Percentiles rank a stretch among this genome's conserved stretches.
Conservation (phyloP, 2,329 filamentous ascomycete species). For the Colletotrichum gloeosporioides region DNA sequence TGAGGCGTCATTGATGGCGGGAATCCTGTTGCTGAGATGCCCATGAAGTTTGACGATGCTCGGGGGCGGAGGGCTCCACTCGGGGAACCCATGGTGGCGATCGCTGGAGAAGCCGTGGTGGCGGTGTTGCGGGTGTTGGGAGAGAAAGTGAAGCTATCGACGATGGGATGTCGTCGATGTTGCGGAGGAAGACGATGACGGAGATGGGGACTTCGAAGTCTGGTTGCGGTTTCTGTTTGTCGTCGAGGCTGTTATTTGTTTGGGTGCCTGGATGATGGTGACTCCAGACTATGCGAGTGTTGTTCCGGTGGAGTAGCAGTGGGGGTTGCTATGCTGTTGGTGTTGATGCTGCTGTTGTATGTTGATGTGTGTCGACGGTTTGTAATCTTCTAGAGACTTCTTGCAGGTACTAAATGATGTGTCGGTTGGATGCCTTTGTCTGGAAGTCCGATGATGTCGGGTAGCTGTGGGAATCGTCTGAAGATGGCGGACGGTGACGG, state of each 20-base stretch:
- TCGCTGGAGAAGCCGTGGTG: slow-evolving; percentile 20
- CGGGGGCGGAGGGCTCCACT: slow-evolving; percentile 18
- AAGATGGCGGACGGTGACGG: not conserved
- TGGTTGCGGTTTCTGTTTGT: not conserved
- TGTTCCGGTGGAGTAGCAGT: not conserved
- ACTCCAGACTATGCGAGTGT: not conserved
- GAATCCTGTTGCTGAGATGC: slow-evolving; percentile 9
- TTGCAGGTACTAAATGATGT: not conserved
- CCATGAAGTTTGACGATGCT: slow-evolving; percentile 20
- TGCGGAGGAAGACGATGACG: not conserved
- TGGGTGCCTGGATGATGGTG: not conserved
- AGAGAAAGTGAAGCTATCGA: not conserved
- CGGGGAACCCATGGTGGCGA: slow-evolving; percentile 20
- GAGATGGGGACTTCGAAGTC: not conserved
- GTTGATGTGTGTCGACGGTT: not conserved
- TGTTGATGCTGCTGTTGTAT: not conserved
- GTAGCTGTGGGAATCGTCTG: not conserved
- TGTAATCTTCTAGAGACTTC: not conserved
- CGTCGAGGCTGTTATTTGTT: not conserved
- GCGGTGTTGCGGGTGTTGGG: not conserved
- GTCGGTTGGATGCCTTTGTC: not conserved
- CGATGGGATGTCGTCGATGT: not conserved
- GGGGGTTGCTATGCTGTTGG: not conserved
- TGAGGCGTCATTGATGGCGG: slow-evolving; percentile 14
- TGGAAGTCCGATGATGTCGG: not conserved